Evolutionary conservation across 352 stramenopile species (phyloP).

Genomic region (Phytophthora crassamura): DNA sequence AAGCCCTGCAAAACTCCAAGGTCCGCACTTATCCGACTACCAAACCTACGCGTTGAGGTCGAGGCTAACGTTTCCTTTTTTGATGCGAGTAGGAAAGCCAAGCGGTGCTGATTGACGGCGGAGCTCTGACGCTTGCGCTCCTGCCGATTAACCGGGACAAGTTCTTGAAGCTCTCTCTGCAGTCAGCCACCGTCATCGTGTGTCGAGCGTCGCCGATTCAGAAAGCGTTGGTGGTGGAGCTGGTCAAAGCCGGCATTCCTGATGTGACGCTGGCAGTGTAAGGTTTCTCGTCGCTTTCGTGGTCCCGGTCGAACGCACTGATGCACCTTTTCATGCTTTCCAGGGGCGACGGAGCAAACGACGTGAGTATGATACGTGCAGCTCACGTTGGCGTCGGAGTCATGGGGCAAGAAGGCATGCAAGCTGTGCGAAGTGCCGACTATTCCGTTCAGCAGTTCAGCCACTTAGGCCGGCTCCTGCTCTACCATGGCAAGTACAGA

Average conservation of each 20-base stretch:
- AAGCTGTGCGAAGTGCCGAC: slow-evolving; percentile 82
- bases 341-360: slow-evolving; percentile 98
- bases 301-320: background rate
- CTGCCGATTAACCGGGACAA: slow-evolving; percentile 58
- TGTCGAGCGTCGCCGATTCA: slow-evolving; percentile 91
- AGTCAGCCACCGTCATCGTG: slow-evolving; percentile 87
- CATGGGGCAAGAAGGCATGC: slow-evolving; percentile 96
- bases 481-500: slow-evolving; percentile 64
- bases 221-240: slow-evolving; percentile 93
- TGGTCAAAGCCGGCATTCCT: slow-evolving; percentile 88
- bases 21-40: slow-evolving; percentile 19
- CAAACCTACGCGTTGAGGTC: too few species aligned
- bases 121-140: slow-evolving; percentile 65
- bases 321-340: background rate
- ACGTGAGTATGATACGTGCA: slow-evolving; percentile 99
- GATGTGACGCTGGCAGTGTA: slow-evolving; percentile 95
- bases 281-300: slow-evolving; percentile 10
- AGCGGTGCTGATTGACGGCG: slow-evolving; percentile 74
- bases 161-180: slow-evolving; percentile 75
- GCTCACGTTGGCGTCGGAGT: slow-evolving; percentile 99
- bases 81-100: slow-evolving; percentile 52
- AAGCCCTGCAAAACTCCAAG: slow-evolving; percentile 51
- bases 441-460: slow-evolving; percentile 88
- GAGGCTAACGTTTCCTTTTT: background rate
- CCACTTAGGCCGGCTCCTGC: slow-evolving; percentile 71